These are phyloP conservation scores for Filobasidium wieringae DNA, from an alignment of 768 basidiomycete genomes.

Conservation along the genomic window DNA sequence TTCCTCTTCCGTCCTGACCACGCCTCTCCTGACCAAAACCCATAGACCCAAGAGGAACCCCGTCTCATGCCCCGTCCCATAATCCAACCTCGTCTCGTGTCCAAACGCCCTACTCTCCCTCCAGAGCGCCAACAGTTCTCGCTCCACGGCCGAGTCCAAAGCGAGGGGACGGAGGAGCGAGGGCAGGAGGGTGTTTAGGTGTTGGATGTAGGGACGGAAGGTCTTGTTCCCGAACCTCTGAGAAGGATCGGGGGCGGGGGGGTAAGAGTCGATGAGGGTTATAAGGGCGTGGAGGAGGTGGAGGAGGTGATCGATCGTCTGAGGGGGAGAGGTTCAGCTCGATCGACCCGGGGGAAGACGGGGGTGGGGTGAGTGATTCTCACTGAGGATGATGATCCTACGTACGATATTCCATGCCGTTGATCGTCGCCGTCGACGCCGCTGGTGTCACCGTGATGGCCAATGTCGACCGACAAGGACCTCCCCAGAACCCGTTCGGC, in stretches of 20 bases:
- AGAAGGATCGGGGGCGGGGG: slow-evolving; percentile 52
- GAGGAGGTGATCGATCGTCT: slow-evolving; percentile 42
- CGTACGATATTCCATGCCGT: no score
- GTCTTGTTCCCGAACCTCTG: slow-evolving; percentile 88
- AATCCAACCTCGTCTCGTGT: slow-evolving; percentile 81
- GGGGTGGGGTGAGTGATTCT: no score
- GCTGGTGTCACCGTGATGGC: no score
- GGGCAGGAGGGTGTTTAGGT: slow-evolving; percentile 54
- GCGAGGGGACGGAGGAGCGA: slow-evolving; percentile 4
- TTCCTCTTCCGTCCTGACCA: slow-evolving; percentile 24
- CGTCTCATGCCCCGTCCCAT: slow-evolving; percentile 91
- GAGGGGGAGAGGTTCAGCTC: slow-evolving; percentile 2
- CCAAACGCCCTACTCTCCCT: slow-evolving; percentile 62
- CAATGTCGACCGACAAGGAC: no score
- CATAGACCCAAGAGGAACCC: slow-evolving; percentile 67
- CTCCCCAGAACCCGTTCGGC: slow-evolving; percentile 65
- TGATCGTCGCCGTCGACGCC: no score
- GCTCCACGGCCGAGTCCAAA: no score
- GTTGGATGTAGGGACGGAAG: slow-evolving; percentile 70
- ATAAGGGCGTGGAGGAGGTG: slow-evolving; percentile 55
- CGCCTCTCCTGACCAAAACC: slow-evolving; percentile 26
- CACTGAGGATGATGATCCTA: no score
- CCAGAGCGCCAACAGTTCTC: slow-evolving; percentile 71
- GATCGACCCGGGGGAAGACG: no score
- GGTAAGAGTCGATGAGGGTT: slow-evolving; percentile 68